Base-by-base conservation (phyloP, 352 stramenopile genomes). In the Saprolegnia diclina region DNA sequence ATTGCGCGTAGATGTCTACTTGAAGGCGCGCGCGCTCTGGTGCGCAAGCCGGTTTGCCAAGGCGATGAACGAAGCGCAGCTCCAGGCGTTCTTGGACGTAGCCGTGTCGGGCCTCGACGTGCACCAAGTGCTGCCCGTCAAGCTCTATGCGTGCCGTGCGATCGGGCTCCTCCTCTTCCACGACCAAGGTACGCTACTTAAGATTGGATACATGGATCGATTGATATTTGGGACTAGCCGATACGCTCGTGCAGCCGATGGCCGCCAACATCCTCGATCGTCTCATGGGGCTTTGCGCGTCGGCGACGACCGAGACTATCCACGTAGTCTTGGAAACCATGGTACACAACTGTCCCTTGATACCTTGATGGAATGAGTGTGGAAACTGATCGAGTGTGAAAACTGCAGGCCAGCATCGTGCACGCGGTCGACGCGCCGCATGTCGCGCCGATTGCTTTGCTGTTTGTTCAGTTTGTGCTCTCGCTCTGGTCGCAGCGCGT, bases 301-400 rank as follows among this genome's bases (percentile, higher is more conserved):
- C 80, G 19, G 78, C 85, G 24, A 87, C 79, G 6, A 75, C 80
- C 2, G 85, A 93, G 67, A 92, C 83, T 24, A 74, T 93, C 5
- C 85, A 93, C 56, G 90, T 91, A 56, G 81, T 84, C 32, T 73
- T 91, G 0, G 85, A 91, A 67, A 92, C 85, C 7, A 61, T 92
- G 21, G 82, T 92, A 66, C 44, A 32, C n/a, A n/a, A n/a, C n/a
- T n/a, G n/a, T n/a, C n/a, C n/a, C n/a, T n/a, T n/a, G 18, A 14
- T 14, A n/a, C 42, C 13, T n/a, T n/a, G n/a, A n/a, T n/a, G n/a
- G n/a, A n/a, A n/a, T n/a, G n/a, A n/a, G n/a, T n/a, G n/a, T n/a
- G n/a, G n/a, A n/a, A n/a, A n/a, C n/a, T n/a, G n/a, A n/a, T n/a
- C n/a, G n/a, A n/a, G n/a, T n/a, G n/a, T n/a, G n/a, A n/a, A n/a